Evolutionary conservation across 495 filamentous ascomycete genomes (phyloP).

Genomic region (Penicillium atrosanguineum): DNA sequence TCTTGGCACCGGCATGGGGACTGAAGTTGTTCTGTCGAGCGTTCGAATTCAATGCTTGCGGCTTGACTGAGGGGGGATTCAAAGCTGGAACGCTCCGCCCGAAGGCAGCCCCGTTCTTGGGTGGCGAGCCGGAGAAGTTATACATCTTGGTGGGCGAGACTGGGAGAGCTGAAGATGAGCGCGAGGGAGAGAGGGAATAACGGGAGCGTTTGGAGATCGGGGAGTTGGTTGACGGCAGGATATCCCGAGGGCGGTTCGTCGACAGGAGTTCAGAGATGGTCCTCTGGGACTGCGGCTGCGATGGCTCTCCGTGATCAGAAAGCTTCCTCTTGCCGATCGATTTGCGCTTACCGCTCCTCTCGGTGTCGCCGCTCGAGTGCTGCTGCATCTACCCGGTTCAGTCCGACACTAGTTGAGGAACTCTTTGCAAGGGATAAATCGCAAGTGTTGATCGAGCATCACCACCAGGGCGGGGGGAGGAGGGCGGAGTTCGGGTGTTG

Average conservation of each 20-base stretch:
- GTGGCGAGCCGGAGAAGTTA: constrained; percentile 41
- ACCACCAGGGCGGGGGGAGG: constrained; percentile 11
- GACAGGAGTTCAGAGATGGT: constrained; percentile 51
- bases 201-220: constrained; percentile 44
- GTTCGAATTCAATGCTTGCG: constrained; percentile 26
- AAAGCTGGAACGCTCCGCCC: constrained; percentile 22
- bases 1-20: constrained; percentile 63
- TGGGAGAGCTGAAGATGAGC: constrained; percentile 11
- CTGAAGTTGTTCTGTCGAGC: constrained; percentile 39
- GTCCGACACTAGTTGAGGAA: constrained; percentile 19
- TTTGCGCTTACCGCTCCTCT: constrained; percentile 50
- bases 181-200: constrained; percentile 32
- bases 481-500: constrained; percentile 8
- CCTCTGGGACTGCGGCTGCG: constrained; percentile 42
- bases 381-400: constrained; percentile 50
- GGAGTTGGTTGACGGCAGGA: constrained; percentile 18
- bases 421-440: constrained; percentile 5
- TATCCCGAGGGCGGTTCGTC: constrained; percentile 21
- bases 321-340: constrained; percentile 48
- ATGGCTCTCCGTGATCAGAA: constrained; percentile 37
- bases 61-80: constrained; percentile 13
- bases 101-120: constrained; percentile 30
- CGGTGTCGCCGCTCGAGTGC: constrained; percentile 40
- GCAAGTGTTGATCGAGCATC: constrained; percentile 14
- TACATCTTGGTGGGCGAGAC: constrained; percentile 45